Evolutionary conservation across 495 filamentous ascomycete genomes (phyloP).

Genomic region (Clohesyomyces aquaticus): DNA sequence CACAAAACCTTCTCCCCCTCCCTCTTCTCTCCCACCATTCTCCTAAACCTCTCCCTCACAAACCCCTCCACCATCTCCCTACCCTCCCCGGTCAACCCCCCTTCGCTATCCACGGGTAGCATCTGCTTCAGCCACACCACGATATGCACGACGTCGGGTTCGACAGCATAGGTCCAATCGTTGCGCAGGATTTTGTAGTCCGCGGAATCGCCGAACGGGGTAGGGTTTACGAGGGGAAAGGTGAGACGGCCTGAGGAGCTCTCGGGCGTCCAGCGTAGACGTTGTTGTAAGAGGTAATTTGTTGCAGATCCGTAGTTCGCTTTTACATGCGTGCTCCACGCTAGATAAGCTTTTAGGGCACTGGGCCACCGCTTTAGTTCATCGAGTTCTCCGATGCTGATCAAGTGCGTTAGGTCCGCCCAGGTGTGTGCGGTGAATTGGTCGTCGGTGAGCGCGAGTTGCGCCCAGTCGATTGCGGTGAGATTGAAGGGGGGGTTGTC

Average conservation of each 20-base stretch:
- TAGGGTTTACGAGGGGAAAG: slow-evolving; percentile 55
- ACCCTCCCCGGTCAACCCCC: slow-evolving; percentile 73
- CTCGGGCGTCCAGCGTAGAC: slow-evolving; percentile 69
- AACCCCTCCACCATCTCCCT: slow-evolving; percentile 66
- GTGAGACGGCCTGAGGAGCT: slow-evolving; percentile 44
- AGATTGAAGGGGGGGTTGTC: slow-evolving; percentile 45
- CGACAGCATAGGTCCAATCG: slow-evolving; percentile 89
- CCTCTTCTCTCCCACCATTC: slow-evolving; percentile 44
- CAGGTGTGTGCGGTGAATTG: slow-evolving; percentile 46
- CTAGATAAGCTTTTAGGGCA: slow-evolving; percentile 79
- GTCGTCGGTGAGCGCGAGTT: slow-evolving; percentile 44
- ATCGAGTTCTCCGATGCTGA: slow-evolving; percentile 69
- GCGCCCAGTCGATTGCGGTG: slow-evolving; percentile 43
- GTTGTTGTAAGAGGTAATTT: slow-evolving; percentile 72
- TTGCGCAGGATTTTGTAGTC: slow-evolving; percentile 82
- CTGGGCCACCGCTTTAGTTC: slow-evolving; percentile 80
- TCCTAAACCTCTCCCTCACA: slow-evolving; percentile 66
- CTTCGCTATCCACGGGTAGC: slow-evolving; percentile 60
- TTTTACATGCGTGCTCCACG: slow-evolving; percentile 73
- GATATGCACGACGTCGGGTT: slow-evolving; percentile 69
- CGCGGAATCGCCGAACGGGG: slow-evolving; percentile 68
- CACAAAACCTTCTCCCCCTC: slow-evolving; percentile 68
- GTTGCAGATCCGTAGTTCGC: slow-evolving; percentile 74
- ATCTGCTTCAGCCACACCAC: slow-evolving; percentile 68
- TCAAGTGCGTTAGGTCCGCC: slow-evolving; percentile 42